phyloP scores from a whole-genome alignment of 495 filamentous ascomycete species.

The Annulohypoxylon nitens region DNA sequence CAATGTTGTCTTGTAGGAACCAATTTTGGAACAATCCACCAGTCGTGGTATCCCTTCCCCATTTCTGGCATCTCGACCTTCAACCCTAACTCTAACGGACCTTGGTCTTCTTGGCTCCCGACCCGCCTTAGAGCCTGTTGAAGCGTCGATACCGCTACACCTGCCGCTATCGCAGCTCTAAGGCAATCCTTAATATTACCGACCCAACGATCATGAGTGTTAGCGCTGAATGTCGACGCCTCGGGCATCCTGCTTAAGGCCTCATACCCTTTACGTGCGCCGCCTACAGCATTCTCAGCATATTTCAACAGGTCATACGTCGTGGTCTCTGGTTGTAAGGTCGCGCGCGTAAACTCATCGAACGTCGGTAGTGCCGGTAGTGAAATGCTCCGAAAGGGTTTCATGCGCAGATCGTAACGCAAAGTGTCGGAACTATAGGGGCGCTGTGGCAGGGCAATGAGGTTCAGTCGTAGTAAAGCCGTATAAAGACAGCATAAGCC shows the following conservation, averaged over 20 bases:
- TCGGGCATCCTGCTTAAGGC: conserved; percentile 63
- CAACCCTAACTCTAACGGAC: conserved; percentile 28
- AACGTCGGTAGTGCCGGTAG: conserved; percentile 78
- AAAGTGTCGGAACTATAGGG: conserved; percentile 78
- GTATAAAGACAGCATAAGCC: conserved; percentile 76
- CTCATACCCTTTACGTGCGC: conserved; percentile 76
- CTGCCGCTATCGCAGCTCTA: conserved; percentile 74
- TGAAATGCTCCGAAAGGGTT: conserved; percentile 79
- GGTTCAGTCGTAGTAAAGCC: conserved; percentile 69
- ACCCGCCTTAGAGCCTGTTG: conserved; percentile 59
- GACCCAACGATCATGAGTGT: conserved; percentile 71
- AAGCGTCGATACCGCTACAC: conserved; percentile 70
- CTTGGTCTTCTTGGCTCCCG: conserved; percentile 29
- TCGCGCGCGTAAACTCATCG: conserved; percentile 66
- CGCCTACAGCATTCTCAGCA: conserved; percentile 69
- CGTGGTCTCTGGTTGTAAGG: conserved; percentile 54
- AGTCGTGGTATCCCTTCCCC: conserved; percentile 74
- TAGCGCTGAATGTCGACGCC: conserved; percentile 60
- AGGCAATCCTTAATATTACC: conserved; percentile 68
- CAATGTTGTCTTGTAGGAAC: conserved; percentile 32
- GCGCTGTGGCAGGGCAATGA: conserved; percentile 69
- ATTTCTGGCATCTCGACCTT: conserved; percentile 67
- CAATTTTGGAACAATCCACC: conserved; percentile 83
- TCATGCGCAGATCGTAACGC: conserved; percentile 91
- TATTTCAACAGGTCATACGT: conserved; percentile 66